A percentile compares a stretch with the other conserved stretches of the same genome.
phyloP scores from a whole-genome alignment of 2,329 filamentous ascomycete genomes.

The Decorospora gaudefroyi region DNA sequence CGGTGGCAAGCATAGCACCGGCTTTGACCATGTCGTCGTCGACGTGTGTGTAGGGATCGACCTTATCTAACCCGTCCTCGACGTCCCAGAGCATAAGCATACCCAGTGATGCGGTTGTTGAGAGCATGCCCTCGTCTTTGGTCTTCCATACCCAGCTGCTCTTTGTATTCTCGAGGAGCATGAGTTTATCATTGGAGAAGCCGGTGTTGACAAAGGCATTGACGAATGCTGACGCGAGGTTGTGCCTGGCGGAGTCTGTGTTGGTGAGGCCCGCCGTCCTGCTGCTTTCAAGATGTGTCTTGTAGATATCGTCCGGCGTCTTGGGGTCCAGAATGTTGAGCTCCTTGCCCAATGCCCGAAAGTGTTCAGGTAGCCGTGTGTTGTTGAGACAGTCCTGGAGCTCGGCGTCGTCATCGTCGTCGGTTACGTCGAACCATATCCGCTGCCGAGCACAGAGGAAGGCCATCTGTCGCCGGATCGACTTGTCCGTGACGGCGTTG shows the following conservation, averaged over 20 bases:
- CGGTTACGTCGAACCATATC: constrained; percentile 76
- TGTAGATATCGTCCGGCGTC: constrained; percentile 98
- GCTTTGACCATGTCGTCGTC: constrained; percentile 84
- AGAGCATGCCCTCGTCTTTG: constrained; percentile 97
- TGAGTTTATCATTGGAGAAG: constrained; percentile 95
- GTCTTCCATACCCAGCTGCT: constrained; percentile 99
- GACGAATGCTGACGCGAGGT: constrained; percentile 92
- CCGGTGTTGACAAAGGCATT: constrained; percentile 97
- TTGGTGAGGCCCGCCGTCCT: constrained; percentile 92
- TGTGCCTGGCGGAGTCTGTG: constrained; percentile 92
- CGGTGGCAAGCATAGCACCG: constrained; percentile 88
- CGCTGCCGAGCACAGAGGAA: constrained; percentile 91
- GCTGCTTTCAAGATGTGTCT: constrained; percentile 95
- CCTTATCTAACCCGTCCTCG: constrained; percentile 86
- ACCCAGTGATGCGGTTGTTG: constrained; percentile 90
- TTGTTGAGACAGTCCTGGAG: constrained; percentile 86
- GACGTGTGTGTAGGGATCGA: constrained; percentile 91
- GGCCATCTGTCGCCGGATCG: constrained; percentile 88
- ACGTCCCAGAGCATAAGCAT: constrained; percentile 93
- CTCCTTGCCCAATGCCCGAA: constrained; percentile 92
- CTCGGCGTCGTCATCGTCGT: constrained; percentile 73
- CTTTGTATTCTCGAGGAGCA: constrained; percentile 83
- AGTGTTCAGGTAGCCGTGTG: constrained; percentile 84
- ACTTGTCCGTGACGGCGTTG: constrained; percentile 75
- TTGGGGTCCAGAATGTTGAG: constrained; percentile 96